Base-by-base conservation (phyloP, 2,329 filamentous ascomycete genomes). In the Fusarium albidum region DNA sequence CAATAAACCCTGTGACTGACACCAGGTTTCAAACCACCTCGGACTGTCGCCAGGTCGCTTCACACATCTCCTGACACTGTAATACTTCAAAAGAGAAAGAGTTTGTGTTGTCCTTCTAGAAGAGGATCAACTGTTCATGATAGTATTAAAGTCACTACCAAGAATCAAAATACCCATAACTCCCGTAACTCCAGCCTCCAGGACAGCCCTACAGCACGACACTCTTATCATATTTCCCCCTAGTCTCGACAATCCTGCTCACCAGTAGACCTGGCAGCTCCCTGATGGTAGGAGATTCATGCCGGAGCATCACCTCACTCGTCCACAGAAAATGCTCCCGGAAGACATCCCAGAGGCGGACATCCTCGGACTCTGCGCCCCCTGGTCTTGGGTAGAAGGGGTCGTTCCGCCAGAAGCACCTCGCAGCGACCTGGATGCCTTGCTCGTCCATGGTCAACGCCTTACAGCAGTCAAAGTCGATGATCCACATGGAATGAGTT, bases 331-430 rank as follows among this genome's bases (percentile, higher is more conserved):
- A 58, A 12, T 35, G 28, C 3, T 25, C n/a, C 5, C n/a, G 42
- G n/a, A 73, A 73, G 6, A 44, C 15, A 1, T 42, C 13, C 69
- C 69, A 72, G 0, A 69, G 57, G 1, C 15, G 9, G 8, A 45
- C 21, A 14, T 69, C 66, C 3, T 29, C 21, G 8, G 9, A 1
- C 1, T 46, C 39, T 34, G 2, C 55, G 57, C 27, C 39, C 8
- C 13, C 52, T 7, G 77, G 79, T 0, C 74, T 71, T 3, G 80
- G 80, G 57, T 74, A 84, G 49, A 74, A 85, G 0, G 79, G 80
- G 48, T 84, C 81, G 42, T 84, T 85, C 5, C 69, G 67, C 61
- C 71, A 76, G 41, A 82, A 84, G 0, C 75, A 74, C 2, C 49
- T 55, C 0, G 74, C 77, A 2, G 79, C 78, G 31, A 74, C 68